A percentile compares a stretch with the other conserved stretches of the same genome.
These are phyloP conservation scores for Fusarium goolgardi DNA, from an alignment of 2,329 filamentous ascomycete genomes.

Conservation along the genomic window DNA sequence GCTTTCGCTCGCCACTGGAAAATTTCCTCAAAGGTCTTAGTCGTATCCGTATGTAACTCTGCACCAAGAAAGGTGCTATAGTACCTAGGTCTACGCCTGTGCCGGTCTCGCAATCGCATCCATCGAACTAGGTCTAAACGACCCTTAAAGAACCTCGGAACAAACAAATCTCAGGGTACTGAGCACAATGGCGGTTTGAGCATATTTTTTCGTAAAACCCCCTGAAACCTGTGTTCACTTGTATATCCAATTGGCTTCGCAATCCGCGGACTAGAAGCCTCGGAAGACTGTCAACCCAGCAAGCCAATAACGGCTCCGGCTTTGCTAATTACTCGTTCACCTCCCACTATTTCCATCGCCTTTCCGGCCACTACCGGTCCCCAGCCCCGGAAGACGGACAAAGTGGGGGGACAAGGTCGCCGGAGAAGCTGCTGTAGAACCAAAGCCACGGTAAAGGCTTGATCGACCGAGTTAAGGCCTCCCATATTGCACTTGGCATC, in stretches of 20 bases:
- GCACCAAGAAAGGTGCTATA: not conserved
- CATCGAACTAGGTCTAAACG: constrained; percentile 21
- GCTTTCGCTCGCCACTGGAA: constrained; percentile 24
- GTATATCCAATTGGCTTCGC: not conserved
- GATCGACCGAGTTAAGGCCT: constrained; percentile 2
- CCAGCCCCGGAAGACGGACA: constrained; percentile 16
- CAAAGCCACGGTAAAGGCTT: constrained; percentile 3
- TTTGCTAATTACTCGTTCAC: constrained; percentile 45
- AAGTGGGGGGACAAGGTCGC: constrained; percentile 21
- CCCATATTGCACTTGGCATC: not conserved
- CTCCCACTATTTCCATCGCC: constrained; percentile 3
- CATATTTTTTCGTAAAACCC: not conserved
- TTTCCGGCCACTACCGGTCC: constrained; percentile 26
- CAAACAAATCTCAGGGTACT: not conserved
- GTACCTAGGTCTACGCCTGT: not conserved
- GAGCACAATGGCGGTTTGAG: not conserved
- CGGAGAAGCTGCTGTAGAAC: constrained; percentile 7
- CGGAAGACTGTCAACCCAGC: constrained; percentile 23
- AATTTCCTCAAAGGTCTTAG: constrained; percentile 23
- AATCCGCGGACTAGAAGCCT: not conserved
- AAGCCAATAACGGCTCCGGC: constrained; percentile 45
- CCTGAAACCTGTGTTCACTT: not conserved
- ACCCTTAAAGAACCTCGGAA: constrained; percentile 16
- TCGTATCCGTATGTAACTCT: not conserved
- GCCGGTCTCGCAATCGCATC: constrained; percentile 17